These are phyloP conservation scores for Colletotrichum truncatum DNA, from an alignment of 2,329 filamentous ascomycete species.

Conservation along the genomic window DNA sequence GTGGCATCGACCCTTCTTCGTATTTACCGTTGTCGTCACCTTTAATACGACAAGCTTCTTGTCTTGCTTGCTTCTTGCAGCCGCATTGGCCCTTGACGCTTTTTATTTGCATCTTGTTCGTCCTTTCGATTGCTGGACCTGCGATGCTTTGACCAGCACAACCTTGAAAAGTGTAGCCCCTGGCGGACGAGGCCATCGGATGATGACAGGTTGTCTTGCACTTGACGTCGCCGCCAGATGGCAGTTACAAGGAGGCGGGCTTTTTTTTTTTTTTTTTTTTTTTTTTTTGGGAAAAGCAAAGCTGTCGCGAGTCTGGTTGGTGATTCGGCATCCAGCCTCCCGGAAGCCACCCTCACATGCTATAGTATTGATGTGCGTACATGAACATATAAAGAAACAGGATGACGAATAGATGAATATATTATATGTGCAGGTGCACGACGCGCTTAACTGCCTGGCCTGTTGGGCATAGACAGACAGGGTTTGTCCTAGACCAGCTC, in stretches of 20 bases:
- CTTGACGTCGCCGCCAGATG: background rate
- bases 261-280: too few relatives aligned
- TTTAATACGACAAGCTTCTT: background rate
- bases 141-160: background rate
- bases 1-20: background rate
- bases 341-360: background rate
- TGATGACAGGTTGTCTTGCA: slow-evolving; percentile 1
- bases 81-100: background rate
- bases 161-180: background rate
- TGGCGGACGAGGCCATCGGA: background rate
- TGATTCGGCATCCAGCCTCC: background rate
- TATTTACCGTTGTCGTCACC: background rate
- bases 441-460: background rate
- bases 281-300: background rate
- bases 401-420: background rate
- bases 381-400: background rate
- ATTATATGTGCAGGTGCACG: background rate
- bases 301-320: background rate
- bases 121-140: background rate
- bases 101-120: slow-evolving; percentile 10
- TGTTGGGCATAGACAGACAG: background rate
- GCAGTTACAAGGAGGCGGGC: background rate
- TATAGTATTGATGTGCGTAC: background rate
- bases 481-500: background rate
- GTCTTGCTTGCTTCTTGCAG: background rate